Evolutionary conservation across 345 rosid genomes (phyloP).

Genomic region (Acer yangbiense): DNA sequence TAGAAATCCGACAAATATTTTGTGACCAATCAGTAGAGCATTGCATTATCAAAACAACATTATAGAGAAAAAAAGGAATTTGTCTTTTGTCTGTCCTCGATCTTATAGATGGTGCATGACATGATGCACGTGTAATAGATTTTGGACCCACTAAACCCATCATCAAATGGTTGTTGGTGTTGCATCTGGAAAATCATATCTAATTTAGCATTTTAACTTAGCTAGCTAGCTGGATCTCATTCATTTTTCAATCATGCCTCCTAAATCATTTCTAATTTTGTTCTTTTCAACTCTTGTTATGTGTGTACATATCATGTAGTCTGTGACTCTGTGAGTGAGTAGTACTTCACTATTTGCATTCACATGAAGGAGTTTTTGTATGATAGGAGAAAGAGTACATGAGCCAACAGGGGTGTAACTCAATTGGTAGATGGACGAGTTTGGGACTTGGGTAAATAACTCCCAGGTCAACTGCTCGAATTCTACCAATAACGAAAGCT

Average conservation of each 20-base stretch:
- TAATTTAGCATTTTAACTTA: not conserved
- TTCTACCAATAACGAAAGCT: no score
- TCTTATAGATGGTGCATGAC: not conserved
- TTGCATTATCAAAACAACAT: constrained; percentile 17
- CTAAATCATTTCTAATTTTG: not conserved
- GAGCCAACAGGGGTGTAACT: no score
- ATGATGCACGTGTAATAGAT: constrained; percentile 44
- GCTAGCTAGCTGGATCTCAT: constrained; percentile 40
- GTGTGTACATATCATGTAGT: no score
- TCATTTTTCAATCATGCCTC: constrained; percentile 28
- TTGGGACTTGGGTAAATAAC: no score
- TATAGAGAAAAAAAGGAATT: constrained; percentile 19
- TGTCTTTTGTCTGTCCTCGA: not conserved
- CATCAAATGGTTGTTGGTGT: constrained; percentile 26
- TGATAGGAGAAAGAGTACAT: not conserved
- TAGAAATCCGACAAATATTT: constrained; percentile 36
- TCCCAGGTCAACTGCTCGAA: no score
- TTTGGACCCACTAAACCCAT: constrained; percentile 20
- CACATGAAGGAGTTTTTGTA: not conserved
- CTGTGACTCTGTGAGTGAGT: no score
- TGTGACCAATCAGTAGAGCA: not conserved
- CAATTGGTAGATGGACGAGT: no score
- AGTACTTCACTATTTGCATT: not conserved
- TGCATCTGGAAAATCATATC: constrained; percentile 31
- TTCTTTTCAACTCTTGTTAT: not conserved